These are phyloP conservation scores for Gossypium trilobum DNA, from an alignment of 441 rosid genomes.

Conservation along the genomic window DNA sequence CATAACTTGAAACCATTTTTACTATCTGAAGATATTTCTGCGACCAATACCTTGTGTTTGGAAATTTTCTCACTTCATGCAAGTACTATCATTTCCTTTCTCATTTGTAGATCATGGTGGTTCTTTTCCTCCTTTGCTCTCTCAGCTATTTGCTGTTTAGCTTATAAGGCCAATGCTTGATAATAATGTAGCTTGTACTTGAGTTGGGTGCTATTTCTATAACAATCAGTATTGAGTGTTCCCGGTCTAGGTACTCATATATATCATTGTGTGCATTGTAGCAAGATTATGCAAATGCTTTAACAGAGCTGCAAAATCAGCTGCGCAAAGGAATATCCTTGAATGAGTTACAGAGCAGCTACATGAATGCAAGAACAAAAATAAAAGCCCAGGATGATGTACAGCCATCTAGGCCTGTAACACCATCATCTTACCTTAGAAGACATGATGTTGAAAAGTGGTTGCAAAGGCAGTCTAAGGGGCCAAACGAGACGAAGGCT, in stretches of 20 bases:
- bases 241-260: neutral
- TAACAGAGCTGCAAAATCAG: conserved; percentile 46
- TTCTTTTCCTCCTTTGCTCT: conserved; percentile 5
- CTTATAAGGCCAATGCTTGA: conserved; percentile 6
- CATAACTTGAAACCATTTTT: neutral
- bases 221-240: neutral
- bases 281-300: conserved; percentile 49
- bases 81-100: neutral
- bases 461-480: conserved; percentile 38
- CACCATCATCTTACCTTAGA: conserved; percentile 23
- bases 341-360: conserved; percentile 32
- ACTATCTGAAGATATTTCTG: neutral
- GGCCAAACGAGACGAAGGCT: conserved; percentile 24
- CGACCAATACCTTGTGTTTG: neutral
- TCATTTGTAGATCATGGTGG: neutral
- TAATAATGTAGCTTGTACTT: neutral
- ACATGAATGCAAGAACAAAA: conserved; percentile 22
- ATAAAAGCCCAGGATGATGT: conserved; percentile 11
- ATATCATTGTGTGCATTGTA: conserved; percentile 19
- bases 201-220: neutral
- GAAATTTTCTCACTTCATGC: neutral
- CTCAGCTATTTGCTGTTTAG: neutral
- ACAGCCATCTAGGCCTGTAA: conserved; percentile 19
- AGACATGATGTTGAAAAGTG: conserved; percentile 39
- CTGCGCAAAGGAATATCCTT: conserved; percentile 43